These are phyloP conservation scores for Thalassiosira hispida DNA, from an alignment of 352 stramenopile genomes.

Conservation along the genomic window DNA sequence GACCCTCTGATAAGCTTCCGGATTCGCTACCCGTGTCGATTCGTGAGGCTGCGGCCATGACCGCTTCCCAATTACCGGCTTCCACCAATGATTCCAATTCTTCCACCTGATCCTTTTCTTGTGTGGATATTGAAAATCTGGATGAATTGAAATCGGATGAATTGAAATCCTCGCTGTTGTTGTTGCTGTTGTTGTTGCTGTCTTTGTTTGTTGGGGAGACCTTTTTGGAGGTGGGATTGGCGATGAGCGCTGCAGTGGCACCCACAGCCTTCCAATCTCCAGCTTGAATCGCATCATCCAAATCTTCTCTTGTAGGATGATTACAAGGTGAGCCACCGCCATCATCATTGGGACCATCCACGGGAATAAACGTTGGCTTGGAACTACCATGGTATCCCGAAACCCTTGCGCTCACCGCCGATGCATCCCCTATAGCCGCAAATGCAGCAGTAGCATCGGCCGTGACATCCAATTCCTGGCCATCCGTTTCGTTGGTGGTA, in stretches of 20 bases:
- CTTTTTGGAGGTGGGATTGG: conserved; percentile 4
- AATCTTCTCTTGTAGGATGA: conserved; percentile 29
- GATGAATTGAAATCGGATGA: conserved; percentile 9
- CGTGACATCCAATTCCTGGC: background rate
- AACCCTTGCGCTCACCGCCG: background rate
- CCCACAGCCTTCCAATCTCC: conserved; percentile 55
- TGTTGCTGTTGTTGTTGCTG: too few species aligned
- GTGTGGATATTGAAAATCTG: conserved; percentile 13
- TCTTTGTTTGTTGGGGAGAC: too few species aligned
- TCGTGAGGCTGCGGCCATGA: conserved; percentile 38
- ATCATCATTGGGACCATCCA: conserved; percentile 1
- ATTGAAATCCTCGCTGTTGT: background rate
- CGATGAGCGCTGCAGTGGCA: conserved; percentile 49
- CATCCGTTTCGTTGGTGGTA: background rate
- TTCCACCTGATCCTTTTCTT: conserved; percentile 35
- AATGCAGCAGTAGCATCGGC: background rate
- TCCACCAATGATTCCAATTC: conserved; percentile 53
- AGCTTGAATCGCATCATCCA: conserved; percentile 53
- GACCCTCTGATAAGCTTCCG: conserved; percentile 22
- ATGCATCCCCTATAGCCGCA: background rate
- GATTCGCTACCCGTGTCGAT: conserved; percentile 43
- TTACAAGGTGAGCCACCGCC: background rate
- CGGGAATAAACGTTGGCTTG: conserved; percentile 5
- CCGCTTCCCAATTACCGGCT: conserved; percentile 51
- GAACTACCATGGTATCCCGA: background rate